phyloP scores from a whole-genome alignment of 2,329 filamentous ascomycete species.

The Colletotrichum tabaci region DNA sequence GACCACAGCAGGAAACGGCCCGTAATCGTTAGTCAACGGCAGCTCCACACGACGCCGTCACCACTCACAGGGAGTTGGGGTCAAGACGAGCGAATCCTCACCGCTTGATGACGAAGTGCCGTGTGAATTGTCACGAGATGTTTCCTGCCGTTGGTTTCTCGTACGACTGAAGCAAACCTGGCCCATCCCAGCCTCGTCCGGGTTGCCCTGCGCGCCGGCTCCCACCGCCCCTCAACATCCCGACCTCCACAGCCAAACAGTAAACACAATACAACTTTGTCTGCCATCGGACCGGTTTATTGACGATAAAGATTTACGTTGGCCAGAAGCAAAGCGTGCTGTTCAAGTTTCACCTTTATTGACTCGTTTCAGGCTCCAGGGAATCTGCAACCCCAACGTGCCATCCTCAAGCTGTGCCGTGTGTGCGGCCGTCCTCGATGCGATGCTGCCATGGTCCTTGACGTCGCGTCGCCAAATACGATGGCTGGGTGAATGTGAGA shows the following conservation, averaged over 20 bases:
- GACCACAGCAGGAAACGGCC: conserved; percentile 36
- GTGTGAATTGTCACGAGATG: conserved; percentile 37
- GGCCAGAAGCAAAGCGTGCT: conserved; percentile 16
- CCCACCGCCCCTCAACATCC: conserved; percentile 21
- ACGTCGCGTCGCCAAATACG: conserved; percentile 34
- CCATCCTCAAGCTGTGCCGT: conserved; percentile 23
- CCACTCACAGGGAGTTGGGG: background rate
- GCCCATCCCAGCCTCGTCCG: conserved; percentile 26
- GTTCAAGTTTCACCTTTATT: conserved; percentile 37
- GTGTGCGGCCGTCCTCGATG: conserved; percentile 31
- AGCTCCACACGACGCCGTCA: conserved; percentile 30
- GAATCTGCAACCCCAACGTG: conserved; percentile 23
- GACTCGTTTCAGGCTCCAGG: conserved; percentile 35
- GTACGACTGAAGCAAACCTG: conserved; percentile 16
- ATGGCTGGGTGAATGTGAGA: conserved; percentile 7
- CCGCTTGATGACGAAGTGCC: conserved; percentile 39
- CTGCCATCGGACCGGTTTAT: conserved; percentile 8
- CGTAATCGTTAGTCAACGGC: conserved; percentile 40
- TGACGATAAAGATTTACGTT: conserved; percentile 23
- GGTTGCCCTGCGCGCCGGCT: conserved; percentile 16
- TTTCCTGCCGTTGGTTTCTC: conserved; percentile 25
- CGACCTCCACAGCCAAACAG: conserved; percentile 22
- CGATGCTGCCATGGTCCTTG: conserved; percentile 22
- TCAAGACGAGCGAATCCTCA: conserved; percentile 37
- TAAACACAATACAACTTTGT: background rate